Evolutionary conservation across 1,139 yeast genomes (phyloP).

Genomic region (Saccharomyces pastorianus): DNA sequence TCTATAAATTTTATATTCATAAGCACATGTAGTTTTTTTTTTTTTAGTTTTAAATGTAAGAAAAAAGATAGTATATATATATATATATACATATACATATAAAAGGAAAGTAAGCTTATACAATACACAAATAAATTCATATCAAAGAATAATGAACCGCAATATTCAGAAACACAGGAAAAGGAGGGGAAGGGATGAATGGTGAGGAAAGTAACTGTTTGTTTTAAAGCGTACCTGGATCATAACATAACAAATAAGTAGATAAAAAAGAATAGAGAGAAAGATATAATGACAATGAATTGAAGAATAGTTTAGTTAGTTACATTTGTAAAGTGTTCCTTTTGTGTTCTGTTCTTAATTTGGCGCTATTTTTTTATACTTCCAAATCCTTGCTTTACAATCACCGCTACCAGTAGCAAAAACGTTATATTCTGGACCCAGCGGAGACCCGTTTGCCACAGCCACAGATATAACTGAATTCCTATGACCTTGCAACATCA

Average conservation of each 20-base stretch:
- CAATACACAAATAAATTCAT: background rate
- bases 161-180: background rate
- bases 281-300: background rate
- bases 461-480: constrained; percentile 94
- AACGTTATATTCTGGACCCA: constrained; percentile 49
- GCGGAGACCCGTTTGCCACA: constrained; percentile 67
- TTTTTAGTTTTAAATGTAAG: background rate
- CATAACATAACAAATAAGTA: background rate
- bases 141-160: background rate
- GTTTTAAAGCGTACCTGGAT: background rate
- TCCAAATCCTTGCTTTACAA: constrained; percentile 95
- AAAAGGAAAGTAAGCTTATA: background rate
- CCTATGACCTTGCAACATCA: constrained; percentile 95
- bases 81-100: background rate
- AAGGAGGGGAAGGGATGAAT: background rate
- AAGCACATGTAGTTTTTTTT: background rate
- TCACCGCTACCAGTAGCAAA: constrained; percentile 98
- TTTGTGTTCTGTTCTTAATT: constrained; percentile 1
- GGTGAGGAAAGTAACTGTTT: background rate
- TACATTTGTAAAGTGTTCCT: constrained; percentile 1
- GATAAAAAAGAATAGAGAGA: constrained; percentile 1
- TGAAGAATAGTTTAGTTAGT: background rate
- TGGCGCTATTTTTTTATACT: constrained; percentile 33
- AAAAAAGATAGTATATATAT: background rate
- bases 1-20: background rate